Conservation (phyloP, 2,329 filamentous ascomycete genomes). For the Pezicula neosporulosa region DNA sequence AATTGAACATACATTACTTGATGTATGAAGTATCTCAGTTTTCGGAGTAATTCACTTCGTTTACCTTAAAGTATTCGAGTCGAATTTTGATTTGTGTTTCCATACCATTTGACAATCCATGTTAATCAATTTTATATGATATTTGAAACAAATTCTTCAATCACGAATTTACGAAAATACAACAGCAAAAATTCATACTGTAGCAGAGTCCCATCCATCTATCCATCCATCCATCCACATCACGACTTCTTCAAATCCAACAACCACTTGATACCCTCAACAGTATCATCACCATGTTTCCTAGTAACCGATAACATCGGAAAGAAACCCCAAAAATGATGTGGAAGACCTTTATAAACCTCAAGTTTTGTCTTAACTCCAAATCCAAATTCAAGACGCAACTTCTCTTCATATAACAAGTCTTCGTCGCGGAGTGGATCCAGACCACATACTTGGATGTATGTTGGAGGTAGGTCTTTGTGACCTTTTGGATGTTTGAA, state of each 20-base stretch:
- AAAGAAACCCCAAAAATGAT: constrained; percentile 21
- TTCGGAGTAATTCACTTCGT: too few species aligned
- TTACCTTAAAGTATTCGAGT: too few species aligned
- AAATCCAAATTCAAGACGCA: constrained; percentile 33
- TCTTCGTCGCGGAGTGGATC: constrained; percentile 48
- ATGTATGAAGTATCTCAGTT: too few species aligned
- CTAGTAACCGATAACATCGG: constrained; percentile 14
- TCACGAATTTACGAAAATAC: too few species aligned
- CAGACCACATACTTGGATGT: constrained; percentile 45
- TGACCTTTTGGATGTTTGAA: constrained; percentile 9
- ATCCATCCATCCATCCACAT: too few species aligned
- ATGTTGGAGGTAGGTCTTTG: constrained; percentile 36
- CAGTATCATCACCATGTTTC: constrained; percentile 14
- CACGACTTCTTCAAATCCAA: neutral
- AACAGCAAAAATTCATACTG: too few species aligned
- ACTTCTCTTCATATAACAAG: constrained; percentile 43
- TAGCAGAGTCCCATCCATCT: too few species aligned
- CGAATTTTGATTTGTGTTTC: too few species aligned
- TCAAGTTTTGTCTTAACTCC: constrained; percentile 19
- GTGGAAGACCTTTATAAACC: constrained; percentile 24
- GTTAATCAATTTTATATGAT: too few species aligned
- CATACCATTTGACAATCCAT: too few species aligned
- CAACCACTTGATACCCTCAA: constrained; percentile 3
- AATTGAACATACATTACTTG: too few species aligned
- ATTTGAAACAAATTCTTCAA: too few species aligned